Evolutionary conservation across 768 basidiomycete genomes (phyloP), one percentile per base, ranked within the genome.

Genomic region (Basidioascus undulatus): DNA sequence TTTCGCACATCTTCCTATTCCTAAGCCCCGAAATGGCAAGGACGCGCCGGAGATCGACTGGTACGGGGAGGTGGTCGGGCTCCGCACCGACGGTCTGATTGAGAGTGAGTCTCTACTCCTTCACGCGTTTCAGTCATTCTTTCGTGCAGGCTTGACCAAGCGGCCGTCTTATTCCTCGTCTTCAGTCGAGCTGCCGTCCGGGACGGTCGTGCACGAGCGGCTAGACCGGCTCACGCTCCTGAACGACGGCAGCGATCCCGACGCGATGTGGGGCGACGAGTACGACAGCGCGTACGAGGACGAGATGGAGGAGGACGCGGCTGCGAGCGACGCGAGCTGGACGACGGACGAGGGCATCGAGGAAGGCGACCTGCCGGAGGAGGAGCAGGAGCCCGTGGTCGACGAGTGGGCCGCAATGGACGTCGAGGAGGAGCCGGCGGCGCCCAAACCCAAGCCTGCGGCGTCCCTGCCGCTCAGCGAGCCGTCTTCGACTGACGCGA

Each of bases 231-330:
- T 87, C 36, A 80, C 76, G 9, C 67, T 72, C 47, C 58, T 92
- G 30, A 74, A 78, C 46, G 83, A 84, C 57, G 76, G 74, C 19
- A 62, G 77, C 30, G 81, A 83, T 40, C 78, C 78, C 52, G 75
- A 79, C 45, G 71, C 71, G 39, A 54, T 67, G 21, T 75, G 72
- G 70, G 65, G 63, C 32, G 69, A 65, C 27, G 51, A 43, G 38
- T 44, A 37, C n/a, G n/a, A n/a, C n/a, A n/a, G n/a, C 38, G 12
- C 45, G 24, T 56, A 55, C 20, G 49, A 53, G 7, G 44, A 46
- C 31, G 60, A 58, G 26, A 37, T 34, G 26, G 38, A 32, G n/a
- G 42, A 39, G 7, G 37, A n/a, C 11, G 39, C 20, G 13, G 42
- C 4, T 7, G 33, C 27, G 30, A 33, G 33, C 20, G 40, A 45